Evolutionary conservation across 768 basidiomycete species (phyloP), one percentile per base, ranked within the genome.

Genomic region (Rubroboletus satanas): DNA sequence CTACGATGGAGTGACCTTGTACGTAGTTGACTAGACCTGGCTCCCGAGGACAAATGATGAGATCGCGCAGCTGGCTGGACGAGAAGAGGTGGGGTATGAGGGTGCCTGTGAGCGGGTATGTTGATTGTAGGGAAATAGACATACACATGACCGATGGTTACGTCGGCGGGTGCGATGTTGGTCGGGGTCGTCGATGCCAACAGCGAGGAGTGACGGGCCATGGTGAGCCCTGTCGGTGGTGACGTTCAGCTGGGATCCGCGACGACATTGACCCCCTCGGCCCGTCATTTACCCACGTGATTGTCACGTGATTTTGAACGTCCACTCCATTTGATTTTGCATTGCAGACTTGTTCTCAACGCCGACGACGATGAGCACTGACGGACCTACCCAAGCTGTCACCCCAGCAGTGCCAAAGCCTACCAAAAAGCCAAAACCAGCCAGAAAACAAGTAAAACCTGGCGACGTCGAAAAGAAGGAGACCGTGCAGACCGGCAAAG

Each of bases 391-490:
- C 3, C 62, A 61, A 32, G 58, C 52, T 11, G 55, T 60, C 33
- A 39, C 54, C 8, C 58, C 55, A 37, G 52, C 41, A 3, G 67
- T 65, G 49, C 56, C 62, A 51, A 73, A 67, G 52, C 68, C 68
- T 15, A 32, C 59, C 35, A 92, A 88, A 70, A 93, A 91, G 66
- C 76, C 91, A 14, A 88, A 88, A 62, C 95, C 95, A 5, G 94
- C 94, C n/a, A 76, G 93, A 46, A 93, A 95, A 65, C 94, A 98
- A 65, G 93, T 98, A 12, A 88, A 90, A 62, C 75, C 89, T 1
- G 94, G 93, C 36, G 88, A 96, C 62, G 90, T 96, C 17, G 90
- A 90, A 60, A 93, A 92, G 74, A 84, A 82, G 47, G 93, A 94
- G 68, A 83, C 88, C 0, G 82, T 86, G 9, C 94, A 98, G 72